Base-by-base conservation (phyloP, 139 green algal genomes). In the Edaphochlamys debaryana region DNA sequence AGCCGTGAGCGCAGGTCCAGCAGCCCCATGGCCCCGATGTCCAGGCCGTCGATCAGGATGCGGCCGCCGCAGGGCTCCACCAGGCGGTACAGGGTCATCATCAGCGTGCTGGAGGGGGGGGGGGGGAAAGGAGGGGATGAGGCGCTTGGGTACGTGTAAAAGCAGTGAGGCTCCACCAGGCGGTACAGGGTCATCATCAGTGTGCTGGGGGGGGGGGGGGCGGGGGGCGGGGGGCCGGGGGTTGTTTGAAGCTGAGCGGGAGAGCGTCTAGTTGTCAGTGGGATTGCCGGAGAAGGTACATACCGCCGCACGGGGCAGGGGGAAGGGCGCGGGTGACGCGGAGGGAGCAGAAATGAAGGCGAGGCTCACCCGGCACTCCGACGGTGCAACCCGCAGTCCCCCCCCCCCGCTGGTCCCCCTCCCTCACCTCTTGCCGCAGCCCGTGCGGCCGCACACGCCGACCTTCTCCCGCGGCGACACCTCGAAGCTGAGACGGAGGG, bases 31-130 rank as follows among this genome's bases (percentile, higher is more conserved):
- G 77, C 84, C 19, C 50, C 27, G 41, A 95, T 95, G 86, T 99
- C 94, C 15, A 98, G 30, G 42, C 90, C 94, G 84, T 99, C 97
- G 70, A 99, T 95, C 38, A 90, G 54, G 72, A 99, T 94, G 34
- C 56, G 69, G 25, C 97, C 97, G 1, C 74, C 66, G 77, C 89
- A 87, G 42, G 95, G 92, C 86, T 98, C 95, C 76, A 96, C 87
- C 30, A 97, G 90, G 3, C 94, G 87, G 83, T 95, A 95, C 74
- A 97, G 87, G 50, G 92, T 84, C 85, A 94, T 86, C 91, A 90
- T 94, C n/a, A 86, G 80, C 19, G 80, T 86, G 34, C 40, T 54
- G 32, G 11, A n/a, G n/a, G n/a, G n/a, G n/a, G n/a, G n/a, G n/a
- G n/a, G n/a, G n/a, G n/a, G n/a, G n/a, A n/a, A n/a, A n/a, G n/a